phyloP scores from a whole-genome alignment of 208 protist species.

The Eutreptiella sp. region DNA sequence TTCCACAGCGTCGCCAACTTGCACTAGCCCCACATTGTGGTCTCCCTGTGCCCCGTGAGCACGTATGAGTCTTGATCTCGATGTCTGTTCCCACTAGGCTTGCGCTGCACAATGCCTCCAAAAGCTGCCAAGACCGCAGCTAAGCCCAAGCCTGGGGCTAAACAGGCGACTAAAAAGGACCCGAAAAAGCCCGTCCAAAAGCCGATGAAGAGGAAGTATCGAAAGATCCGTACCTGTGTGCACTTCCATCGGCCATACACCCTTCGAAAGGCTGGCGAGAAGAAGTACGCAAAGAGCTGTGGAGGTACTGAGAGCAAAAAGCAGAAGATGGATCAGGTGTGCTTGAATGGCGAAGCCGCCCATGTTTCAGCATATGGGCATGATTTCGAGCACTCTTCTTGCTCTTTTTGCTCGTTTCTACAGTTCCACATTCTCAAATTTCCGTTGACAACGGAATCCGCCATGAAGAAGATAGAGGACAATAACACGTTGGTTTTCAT shows the following conservation, averaged over 20 bases:
- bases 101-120: no score
- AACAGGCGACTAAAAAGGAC: no score
- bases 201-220: slow-evolving; percentile 42
- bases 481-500: slow-evolving; percentile 99
- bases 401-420: slow-evolving; percentile 41
- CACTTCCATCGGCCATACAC: slow-evolving; percentile 95
- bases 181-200: no score
- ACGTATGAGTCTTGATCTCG: no score
- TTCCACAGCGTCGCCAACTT: no score
- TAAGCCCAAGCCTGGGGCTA: no score
- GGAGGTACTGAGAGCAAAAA: slow-evolving; percentile 66
- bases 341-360: background rate
- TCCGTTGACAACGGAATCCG: slow-evolving; percentile 96
- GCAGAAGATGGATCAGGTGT: no score
- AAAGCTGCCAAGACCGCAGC: no score
- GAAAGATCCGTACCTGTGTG: slow-evolving; percentile 89
- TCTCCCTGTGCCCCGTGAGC: no score
- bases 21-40: no score
- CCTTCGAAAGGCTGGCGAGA: slow-evolving; percentile 67
- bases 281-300: slow-evolving; percentile 82
- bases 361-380: background rate
- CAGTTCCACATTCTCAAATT: slow-evolving; percentile 90
- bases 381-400: background rate
- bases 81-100: no score
- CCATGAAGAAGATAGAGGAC: slow-evolving; percentile 99